Percentiles rank a stretch among this genome's conserved stretches.
Evolutionary conservation across 78 protist species (phyloP).

Genomic region (Dictyostelium brefeldianum): DNA sequence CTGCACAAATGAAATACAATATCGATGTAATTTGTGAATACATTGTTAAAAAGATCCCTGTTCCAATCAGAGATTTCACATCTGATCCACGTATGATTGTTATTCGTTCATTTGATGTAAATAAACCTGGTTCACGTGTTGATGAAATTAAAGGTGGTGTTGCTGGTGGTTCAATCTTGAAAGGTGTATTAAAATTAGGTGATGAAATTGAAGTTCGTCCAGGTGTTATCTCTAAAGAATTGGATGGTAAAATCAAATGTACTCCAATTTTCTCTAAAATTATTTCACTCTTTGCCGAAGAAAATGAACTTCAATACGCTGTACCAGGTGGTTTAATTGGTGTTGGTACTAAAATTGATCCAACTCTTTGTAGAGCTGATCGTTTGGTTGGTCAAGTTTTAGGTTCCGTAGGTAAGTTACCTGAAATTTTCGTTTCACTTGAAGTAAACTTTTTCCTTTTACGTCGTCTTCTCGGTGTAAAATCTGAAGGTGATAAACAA

Average conservation of each 20-base stretch:
- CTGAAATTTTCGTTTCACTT: conserved; percentile 93
- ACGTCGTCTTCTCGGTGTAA: conserved; percentile 98
- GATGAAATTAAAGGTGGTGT: conserved; percentile 99
- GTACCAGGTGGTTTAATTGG: conserved; percentile 99
- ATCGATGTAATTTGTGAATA: conserved; percentile 98
- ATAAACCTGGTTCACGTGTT: conserved; percentile 98
- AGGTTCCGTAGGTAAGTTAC: conserved; percentile 97
- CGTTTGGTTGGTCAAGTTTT: conserved; percentile 99
- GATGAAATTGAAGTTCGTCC: conserved; percentile 99
- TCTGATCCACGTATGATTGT: conserved; percentile 97
- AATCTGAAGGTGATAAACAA: conserved; percentile 93
- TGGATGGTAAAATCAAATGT: conserved; percentile 91
- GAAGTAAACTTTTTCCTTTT: conserved; percentile 95
- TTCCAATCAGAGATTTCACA: conserved; percentile 98
- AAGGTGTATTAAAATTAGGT: conserved; percentile 97
- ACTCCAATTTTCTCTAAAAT: conserved; percentile 94
- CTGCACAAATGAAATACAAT: conserved; percentile 99
- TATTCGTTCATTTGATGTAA: conserved; percentile 99
- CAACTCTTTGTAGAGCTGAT: conserved; percentile 98
- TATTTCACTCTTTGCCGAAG: conserved; percentile 96
- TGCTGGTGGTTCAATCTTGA: conserved; percentile 99
- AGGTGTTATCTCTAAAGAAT: conserved; percentile 94
- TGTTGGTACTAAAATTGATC: conserved; percentile 99
- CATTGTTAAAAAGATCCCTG: conserved; percentile 95
- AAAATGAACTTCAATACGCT: conserved; percentile 97